Conservation (phyloP, 257 asterid species). For the Plectranthus barbatus region DNA sequence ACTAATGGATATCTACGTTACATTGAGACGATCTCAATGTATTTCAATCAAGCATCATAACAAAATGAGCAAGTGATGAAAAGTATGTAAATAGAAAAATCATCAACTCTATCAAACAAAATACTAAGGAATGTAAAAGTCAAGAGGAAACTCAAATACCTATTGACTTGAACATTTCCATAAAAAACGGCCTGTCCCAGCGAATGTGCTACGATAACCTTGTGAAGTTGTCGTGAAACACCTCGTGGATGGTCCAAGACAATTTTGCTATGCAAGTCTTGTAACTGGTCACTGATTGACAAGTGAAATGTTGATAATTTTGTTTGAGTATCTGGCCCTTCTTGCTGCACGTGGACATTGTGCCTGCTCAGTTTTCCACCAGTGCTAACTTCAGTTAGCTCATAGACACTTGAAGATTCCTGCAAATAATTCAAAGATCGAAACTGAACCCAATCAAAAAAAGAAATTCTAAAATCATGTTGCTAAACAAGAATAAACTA, state of each 20-base stretch:
- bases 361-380: conserved; percentile 94
- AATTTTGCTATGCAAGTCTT: conserved; percentile 79
- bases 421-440: conserved; percentile 22
- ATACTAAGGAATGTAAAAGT: not conserved
- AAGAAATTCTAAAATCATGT: not conserved
- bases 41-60: no score
- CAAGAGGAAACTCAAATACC: conserved; percentile 35
- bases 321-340: conserved; percentile 71
- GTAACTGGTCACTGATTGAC: conserved; percentile 65
- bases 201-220: conserved; percentile 92
- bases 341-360: conserved; percentile 79
- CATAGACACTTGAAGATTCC: conserved; percentile 61
- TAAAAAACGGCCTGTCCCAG: conserved; percentile 83
- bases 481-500: not conserved
- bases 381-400: conserved; percentile 73
- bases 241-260: conserved; percentile 89
- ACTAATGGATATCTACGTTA: no score
- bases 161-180: conserved; percentile 86
- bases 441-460: conserved; percentile 2
- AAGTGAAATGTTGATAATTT: conserved; percentile 81
- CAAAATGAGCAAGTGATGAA: no score
- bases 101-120: not conserved
- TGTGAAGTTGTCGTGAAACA: conserved; percentile 75
- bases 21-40: no score
- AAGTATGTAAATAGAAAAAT: not conserved